Evolutionary conservation across 805 yeast genomes (phyloP).

Genomic region (Cyberlindnera japonica): DNA sequence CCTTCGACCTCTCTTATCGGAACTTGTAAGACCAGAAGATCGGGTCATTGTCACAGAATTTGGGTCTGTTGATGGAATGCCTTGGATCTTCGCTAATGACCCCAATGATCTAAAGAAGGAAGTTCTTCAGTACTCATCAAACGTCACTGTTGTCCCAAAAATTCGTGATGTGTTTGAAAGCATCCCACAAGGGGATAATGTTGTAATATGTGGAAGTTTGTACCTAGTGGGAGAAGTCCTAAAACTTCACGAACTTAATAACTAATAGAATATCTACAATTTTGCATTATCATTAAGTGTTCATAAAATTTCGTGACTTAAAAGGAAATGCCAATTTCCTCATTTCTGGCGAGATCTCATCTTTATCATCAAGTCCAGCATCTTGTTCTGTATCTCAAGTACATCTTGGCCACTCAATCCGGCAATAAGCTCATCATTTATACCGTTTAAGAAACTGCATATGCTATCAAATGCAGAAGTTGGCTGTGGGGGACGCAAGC

Average conservation of each 20-base stretch:
- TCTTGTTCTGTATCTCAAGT: conserved; percentile 13
- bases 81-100: conserved; percentile 69
- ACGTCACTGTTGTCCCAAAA: conserved; percentile 27
- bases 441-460: conserved; percentile 1
- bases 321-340: neutral
- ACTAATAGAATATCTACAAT: neutral
- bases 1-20: conserved; percentile 45
- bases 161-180: conserved; percentile 27
- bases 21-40: conserved; percentile 50
- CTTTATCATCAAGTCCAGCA: conserved; percentile 11
- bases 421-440: conserved; percentile 7
- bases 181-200: conserved; percentile 20
- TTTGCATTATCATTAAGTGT: neutral
- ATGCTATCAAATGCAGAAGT: neutral
- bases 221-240: conserved; percentile 61
- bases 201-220: conserved; percentile 67
- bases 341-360: conserved; percentile 10
- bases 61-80: conserved; percentile 81
- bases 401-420: conserved; percentile 9
- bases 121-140: conserved; percentile 26
- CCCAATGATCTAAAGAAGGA: conserved; percentile 25
- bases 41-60: conserved; percentile 60
- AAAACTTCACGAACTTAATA: conserved; percentile 30
- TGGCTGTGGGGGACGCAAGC: neutral
- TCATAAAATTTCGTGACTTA: conserved; percentile 2